Evolutionary conservation across 2,329 filamentous ascomycete species (phyloP).

Genomic region (Rasamsonia emersonii): DNA sequence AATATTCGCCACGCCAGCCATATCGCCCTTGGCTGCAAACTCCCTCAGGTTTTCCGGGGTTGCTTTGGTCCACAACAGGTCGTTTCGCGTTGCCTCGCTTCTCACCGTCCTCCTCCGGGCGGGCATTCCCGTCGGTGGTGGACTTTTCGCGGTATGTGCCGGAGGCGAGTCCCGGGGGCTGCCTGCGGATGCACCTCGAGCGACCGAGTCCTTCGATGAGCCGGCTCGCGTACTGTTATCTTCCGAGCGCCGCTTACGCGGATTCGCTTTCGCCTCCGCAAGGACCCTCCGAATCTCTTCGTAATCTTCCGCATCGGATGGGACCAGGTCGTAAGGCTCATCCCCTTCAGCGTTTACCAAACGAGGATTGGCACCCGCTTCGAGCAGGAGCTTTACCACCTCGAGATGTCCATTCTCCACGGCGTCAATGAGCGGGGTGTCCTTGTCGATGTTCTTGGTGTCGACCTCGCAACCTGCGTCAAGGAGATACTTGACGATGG

Average conservation of each 20-base stretch:
- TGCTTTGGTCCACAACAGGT: constrained; percentile 43
- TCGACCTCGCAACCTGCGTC: constrained; percentile 77
- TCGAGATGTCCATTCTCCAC: constrained; percentile 90
- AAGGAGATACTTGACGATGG: constrained; percentile 82
- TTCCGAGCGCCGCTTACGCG: constrained; percentile 36
- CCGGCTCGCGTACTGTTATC: constrained; percentile 27
- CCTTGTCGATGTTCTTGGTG: constrained; percentile 68
- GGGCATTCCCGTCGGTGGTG: constrained; percentile 24
- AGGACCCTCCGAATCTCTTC: constrained; percentile 66
- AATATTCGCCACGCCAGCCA: constrained; percentile 41
- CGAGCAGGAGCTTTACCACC: constrained; percentile 75
- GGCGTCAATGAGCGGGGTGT: constrained; percentile 90
- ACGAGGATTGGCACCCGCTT: constrained; percentile 82
- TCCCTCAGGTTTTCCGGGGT: constrained; percentile 41
- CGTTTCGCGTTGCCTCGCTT: constrained; percentile 42
- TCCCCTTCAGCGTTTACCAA: constrained; percentile 88
- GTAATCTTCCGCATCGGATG: constrained; percentile 65
- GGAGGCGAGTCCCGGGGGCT: constrained; percentile 39
- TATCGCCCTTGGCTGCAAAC: constrained; percentile 42
- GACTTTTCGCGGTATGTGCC: constrained; percentile 30
- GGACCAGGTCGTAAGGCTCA: constrained; percentile 78
- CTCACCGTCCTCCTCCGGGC: constrained; percentile 37
- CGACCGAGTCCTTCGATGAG: constrained; percentile 27
- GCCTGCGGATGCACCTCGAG: constrained; percentile 35
- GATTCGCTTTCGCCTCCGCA: constrained; percentile 53